Evolutionary conservation across 805 yeast species (phyloP).

Genomic region (Barnettozyma botsteinii): DNA sequence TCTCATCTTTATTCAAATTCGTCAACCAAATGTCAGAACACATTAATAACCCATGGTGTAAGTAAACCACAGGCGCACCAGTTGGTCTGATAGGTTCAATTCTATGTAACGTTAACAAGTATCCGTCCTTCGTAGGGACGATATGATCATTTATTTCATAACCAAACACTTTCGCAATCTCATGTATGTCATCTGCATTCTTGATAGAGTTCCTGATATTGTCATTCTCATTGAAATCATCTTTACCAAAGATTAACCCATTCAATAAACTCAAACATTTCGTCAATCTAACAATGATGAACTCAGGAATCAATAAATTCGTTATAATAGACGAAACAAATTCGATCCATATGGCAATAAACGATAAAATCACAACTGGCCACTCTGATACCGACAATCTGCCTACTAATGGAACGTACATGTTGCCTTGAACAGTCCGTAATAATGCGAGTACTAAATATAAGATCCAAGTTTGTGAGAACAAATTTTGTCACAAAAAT

Average conservation of each 20-base stretch:
- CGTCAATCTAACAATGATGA: conserved; percentile 34
- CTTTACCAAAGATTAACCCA: conserved; percentile 1
- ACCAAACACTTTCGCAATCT: conserved; percentile 64
- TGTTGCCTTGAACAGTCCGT: not conserved
- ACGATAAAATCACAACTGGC: conserved; percentile 39
- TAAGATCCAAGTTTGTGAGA: no score
- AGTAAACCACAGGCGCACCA: conserved; percentile 53
- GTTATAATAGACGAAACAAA: conserved; percentile 40
- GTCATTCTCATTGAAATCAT: conserved; percentile 13
- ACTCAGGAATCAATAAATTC: conserved; percentile 35
- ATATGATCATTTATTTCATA: conserved; percentile 71
- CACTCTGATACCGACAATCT: conserved; percentile 45
- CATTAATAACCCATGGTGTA: conserved; percentile 92
- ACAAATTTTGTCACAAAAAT: not conserved
- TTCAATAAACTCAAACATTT: conserved; percentile 10
- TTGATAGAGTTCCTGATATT: conserved; percentile 32
- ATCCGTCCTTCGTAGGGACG: conserved; percentile 72
- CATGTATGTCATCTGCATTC: conserved; percentile 49
- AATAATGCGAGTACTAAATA: not conserved
- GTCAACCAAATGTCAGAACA: conserved; percentile 80
- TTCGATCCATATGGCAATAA: conserved; percentile 46
- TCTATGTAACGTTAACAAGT: conserved; percentile 70
- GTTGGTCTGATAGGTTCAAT: conserved; percentile 38
- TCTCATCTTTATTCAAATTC: conserved; percentile 38
- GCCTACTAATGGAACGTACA: conserved; percentile 37